Conservation (phyloP, 192 early-diverging fungal genomes). For the Phycomyces blakesleeanus region DNA sequence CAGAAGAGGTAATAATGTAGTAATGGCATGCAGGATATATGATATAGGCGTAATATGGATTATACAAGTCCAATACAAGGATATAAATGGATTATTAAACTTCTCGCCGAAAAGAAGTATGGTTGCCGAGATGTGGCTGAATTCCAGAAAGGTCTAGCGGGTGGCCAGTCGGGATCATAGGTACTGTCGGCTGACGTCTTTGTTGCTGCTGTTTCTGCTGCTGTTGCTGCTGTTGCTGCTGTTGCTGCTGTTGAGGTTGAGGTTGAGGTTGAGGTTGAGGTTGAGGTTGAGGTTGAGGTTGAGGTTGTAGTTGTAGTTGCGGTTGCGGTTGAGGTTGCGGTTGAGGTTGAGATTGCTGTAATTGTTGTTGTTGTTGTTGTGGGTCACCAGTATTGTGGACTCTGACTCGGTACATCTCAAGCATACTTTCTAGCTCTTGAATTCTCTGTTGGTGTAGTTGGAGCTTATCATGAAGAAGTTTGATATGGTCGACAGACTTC, state of each 20-base stretch:
- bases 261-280: no score
- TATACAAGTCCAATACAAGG: not conserved
- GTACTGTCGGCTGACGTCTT: no score
- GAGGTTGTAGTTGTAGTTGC: no score
- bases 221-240: no score
- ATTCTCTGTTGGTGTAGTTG: constrained; percentile 28
- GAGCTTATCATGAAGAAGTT: constrained; percentile 24
- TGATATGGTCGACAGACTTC: constrained; percentile 90
- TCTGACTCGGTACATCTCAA: constrained; percentile 21
- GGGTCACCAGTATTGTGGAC: not conserved
- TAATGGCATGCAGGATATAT: not conserved
- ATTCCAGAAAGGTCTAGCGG: constrained; percentile 20
- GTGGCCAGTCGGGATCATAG: constrained; percentile 11
- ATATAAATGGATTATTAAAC: not conserved
- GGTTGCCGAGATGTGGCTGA: no score
- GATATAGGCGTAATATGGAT: not conserved
- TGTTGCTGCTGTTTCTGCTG: no score
- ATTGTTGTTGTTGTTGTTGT: constrained; percentile 10
- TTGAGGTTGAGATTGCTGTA: no score
- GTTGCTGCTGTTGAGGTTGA: no score
- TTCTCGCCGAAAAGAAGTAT: no score
- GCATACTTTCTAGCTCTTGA: constrained; percentile 27
- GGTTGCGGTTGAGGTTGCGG: no score
- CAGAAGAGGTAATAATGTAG: constrained; percentile 1
- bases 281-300: no score